Percentiles rank a stretch among this genome's conserved stretches.
Evolutionary conservation across 345 rosid genomes (phyloP).

Genomic region (Melaleuca alternifolia): DNA sequence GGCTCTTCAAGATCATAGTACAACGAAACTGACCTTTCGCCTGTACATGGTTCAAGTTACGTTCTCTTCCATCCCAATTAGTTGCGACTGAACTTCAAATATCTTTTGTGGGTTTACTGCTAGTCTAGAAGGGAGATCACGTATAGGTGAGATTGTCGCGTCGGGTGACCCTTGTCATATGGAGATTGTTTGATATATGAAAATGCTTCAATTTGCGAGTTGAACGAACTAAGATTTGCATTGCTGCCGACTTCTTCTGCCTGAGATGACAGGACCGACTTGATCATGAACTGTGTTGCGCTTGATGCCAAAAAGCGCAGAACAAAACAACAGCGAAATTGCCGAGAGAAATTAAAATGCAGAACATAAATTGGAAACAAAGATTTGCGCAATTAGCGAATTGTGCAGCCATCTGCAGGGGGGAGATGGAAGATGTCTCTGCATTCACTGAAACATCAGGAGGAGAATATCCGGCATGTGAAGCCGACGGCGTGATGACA

Average conservation of each 20-base stretch:
- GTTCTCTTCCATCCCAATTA: not conserved
- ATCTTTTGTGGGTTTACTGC: not conserved
- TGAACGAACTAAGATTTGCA: not conserved
- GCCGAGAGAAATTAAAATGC: not conserved
- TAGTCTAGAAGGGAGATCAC: not conserved
- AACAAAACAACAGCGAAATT: not conserved
- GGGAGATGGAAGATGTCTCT: not conserved
- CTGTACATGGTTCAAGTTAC: not conserved
- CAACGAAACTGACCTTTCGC: not conserved
- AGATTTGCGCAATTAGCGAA: not conserved
- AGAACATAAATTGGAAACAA: not conserved
- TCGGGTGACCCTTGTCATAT: not conserved
- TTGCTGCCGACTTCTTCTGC: not conserved
- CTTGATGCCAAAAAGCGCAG: not conserved
- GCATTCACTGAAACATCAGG: not conserved
- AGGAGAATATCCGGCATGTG: not conserved
- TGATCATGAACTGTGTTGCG: not conserved
- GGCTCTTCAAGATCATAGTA: conserved; percentile 28
- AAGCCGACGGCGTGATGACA: not conserved
- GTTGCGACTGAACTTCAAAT: not conserved
- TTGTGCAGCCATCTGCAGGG: too few relatives aligned
- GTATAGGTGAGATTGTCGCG: not conserved
- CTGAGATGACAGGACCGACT: not conserved
- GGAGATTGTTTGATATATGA: not conserved
- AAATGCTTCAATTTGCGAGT: not conserved